Evolutionary conservation across 331 rosid species (phyloP).

Genomic region (Quercus lobata): DNA sequence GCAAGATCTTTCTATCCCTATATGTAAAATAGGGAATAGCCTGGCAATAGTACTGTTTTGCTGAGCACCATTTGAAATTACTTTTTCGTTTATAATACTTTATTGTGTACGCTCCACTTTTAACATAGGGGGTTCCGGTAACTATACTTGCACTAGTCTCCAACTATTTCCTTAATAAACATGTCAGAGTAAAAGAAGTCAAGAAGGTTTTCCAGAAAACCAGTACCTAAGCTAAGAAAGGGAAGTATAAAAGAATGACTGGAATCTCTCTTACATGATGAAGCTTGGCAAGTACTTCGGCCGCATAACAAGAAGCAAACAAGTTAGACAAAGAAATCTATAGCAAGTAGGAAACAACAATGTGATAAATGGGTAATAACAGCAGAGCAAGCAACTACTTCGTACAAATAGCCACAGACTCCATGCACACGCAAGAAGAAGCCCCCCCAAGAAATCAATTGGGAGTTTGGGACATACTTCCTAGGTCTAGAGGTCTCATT

Average conservation of each 20-base stretch:
- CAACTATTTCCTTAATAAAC: slow-evolving; percentile 58
- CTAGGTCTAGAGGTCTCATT: background rate
- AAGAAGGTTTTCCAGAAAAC: background rate
- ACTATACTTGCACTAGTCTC: slow-evolving; percentile 85
- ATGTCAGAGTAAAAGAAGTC: background rate
- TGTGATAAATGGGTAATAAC: background rate
- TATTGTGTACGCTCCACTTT: slow-evolving; percentile 40
- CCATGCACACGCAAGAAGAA: background rate
- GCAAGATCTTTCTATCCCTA: too few species aligned
- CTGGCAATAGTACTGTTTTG: too few species aligned
- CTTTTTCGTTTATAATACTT: too few species aligned
- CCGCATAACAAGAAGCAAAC: slow-evolving; percentile 43
- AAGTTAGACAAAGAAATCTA: slow-evolving; percentile 18
- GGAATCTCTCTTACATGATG: slow-evolving; percentile 53
- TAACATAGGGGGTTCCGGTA: slow-evolving; percentile 89
- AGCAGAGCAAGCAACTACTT: background rate
- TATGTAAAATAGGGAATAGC: too few species aligned
- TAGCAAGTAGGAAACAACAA: slow-evolving; percentile 2
- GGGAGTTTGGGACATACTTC: background rate
- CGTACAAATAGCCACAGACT: background rate
- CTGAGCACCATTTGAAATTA: too few species aligned
- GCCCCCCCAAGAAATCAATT: background rate
- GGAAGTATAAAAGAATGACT: slow-evolving; percentile 10
- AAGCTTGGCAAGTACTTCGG: slow-evolving; percentile 89
- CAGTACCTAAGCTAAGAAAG: slow-evolving; percentile 1